Conservation (phyloP, 345 rosid species). For the Punica granatum region DNA sequence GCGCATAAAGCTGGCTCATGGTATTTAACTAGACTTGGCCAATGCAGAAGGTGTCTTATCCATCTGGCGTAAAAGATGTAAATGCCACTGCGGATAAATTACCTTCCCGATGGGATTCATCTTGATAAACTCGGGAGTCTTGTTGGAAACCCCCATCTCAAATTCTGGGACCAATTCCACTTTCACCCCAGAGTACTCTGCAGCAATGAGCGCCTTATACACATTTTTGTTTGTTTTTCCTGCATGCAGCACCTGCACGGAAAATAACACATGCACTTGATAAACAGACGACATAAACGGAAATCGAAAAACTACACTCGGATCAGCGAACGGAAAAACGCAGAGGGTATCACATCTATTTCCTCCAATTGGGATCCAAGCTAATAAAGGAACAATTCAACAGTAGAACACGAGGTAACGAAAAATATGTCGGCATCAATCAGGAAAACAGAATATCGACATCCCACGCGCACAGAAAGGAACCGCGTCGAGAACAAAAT, state of each 20-base stretch:
- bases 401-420: background rate
- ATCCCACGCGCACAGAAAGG: background rate
- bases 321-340: no score
- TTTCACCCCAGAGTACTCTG: constrained; percentile 71
- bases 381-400: background rate
- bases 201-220: constrained; percentile 62
- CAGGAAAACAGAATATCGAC: background rate
- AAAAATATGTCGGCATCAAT: background rate
- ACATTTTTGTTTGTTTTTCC: constrained; percentile 52
- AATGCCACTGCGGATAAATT: background rate
- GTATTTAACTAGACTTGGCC: background rate
- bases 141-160: constrained; percentile 76
- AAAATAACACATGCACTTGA: background rate
- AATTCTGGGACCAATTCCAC: constrained; percentile 51
- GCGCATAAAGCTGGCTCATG: background rate
- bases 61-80: background rate
- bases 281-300: no score
- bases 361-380: background rate
- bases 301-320: no score
- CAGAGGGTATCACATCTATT: no score
- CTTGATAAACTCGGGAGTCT: constrained; percentile 70
- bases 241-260: constrained; percentile 48
- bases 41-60: background rate
- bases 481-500: background rate
- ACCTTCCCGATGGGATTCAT: constrained; percentile 98